phyloP scores from a whole-genome alignment of 73 alveolate species.

The Stentor coeruleus region DNA sequence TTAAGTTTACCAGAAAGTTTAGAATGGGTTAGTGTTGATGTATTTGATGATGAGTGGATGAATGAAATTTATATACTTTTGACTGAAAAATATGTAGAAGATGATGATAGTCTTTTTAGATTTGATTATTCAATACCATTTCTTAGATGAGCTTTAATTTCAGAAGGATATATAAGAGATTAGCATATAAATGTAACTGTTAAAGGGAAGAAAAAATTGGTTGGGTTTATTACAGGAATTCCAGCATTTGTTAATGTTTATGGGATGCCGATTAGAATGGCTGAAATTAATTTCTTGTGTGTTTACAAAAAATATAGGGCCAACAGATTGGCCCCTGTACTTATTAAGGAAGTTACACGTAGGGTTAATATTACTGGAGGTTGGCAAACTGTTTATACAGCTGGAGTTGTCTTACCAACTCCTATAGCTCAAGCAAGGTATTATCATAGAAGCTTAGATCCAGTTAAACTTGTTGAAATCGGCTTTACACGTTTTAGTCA shows the following conservation, averaged over 20 bases:
- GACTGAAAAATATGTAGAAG: constrained; percentile 89
- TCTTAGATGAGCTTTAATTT: constrained; percentile 88
- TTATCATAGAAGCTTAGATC: constrained; percentile 85
- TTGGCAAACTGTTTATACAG: constrained; percentile 96
- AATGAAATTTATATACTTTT: constrained; percentile 68
- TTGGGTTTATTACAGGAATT: constrained; percentile 92
- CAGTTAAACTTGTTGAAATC: constrained; percentile 85
- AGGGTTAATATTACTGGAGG: constrained; percentile 78
- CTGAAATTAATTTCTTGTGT: constrained; percentile 90
- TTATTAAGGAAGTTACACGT: constrained; percentile 91
- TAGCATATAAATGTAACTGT: constrained; percentile 87
- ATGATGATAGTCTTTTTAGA: constrained; percentile 93
- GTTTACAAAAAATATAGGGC: constrained; percentile 88
- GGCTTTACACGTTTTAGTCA: constrained; percentile 74
- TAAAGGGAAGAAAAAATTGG: constrained; percentile 74
- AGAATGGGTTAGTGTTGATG: constrained; percentile 84
- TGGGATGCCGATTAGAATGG: constrained; percentile 65
- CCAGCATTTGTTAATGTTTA: constrained; percentile 76
- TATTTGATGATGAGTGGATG: constrained; percentile 50
- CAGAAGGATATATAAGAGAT: constrained; percentile 78
- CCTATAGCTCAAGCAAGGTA: constrained; percentile 82
- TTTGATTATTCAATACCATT: constrained; percentile 85
- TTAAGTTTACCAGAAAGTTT: constrained; percentile 78
- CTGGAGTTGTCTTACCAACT: constrained; percentile 85
- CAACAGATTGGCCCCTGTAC: constrained; percentile 87